Base-by-base conservation (phyloP, 73 alveolate genomes). In the Stentor roeselii region DNA sequence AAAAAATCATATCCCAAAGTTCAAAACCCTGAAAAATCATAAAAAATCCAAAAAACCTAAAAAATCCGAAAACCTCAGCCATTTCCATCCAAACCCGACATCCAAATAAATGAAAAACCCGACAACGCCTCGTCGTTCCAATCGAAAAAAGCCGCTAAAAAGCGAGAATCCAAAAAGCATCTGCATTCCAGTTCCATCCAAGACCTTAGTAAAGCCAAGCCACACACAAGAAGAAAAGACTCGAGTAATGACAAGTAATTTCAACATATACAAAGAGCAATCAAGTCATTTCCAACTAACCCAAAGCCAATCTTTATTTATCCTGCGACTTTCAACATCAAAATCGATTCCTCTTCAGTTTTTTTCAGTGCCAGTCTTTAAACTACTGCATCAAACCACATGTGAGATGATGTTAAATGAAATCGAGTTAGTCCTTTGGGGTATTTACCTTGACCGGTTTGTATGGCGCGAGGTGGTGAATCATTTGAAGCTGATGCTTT, bases 371-470 rank as follows among this genome's bases (percentile, higher is more conserved):
- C 80, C 80, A 30, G 21, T 67, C 27, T 40, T 67, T 30, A 67
- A 21, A 67, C 37, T 67, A 39, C 35, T 78, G 15, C 11, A 6
- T 3, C 37, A 40, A 78, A 27, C 78, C 78, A 42, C 31, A 27
- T 78, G 42, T 35, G 86, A 42, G 15, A 39, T 78, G 86, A 78
- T 78, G 86, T 1, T 78, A 40, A 78, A 78, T 42, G 86, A 78
- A 6, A 11, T 78, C 4, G 86, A 78, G 42, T n/a, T 78, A 32
- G 82, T 78, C 42, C 31, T 78, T 36, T 78, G 86, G 82, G 14
- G 36, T 42, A 32, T 78, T 36, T 78, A 78, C 75, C 36, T 78
- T 3, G 82, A 78, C 4, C 35, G 75, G 34, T 78, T 78, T 40
- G 86, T 39, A 21, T 78, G 86, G 82, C 38, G n/a, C 1, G 37